Evolutionary conservation across 1,284 basidiomycete species (phyloP).

Genomic region (Cerrena zonata): DNA sequence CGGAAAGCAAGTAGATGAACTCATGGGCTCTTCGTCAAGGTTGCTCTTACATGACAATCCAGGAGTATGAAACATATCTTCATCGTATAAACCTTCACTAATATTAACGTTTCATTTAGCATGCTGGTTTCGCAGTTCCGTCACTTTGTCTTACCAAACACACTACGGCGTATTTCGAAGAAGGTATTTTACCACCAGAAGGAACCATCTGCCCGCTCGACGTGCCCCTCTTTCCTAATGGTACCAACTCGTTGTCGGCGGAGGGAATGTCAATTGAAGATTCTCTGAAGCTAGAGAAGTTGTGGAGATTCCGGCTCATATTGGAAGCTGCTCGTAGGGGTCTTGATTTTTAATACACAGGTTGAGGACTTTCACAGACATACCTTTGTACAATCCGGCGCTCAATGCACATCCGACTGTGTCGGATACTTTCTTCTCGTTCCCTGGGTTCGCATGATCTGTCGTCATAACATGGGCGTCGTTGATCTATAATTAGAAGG

Average conservation of each 20-base stretch:
- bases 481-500: too few species aligned
- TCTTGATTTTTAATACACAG: background rate
- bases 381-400: too few species aligned
- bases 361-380: too few species aligned
- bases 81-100: background rate
- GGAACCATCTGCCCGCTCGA: constrained; percentile 22
- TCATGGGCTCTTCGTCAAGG: constrained; percentile 19
- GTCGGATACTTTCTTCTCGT: too few species aligned
- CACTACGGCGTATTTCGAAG: constrained; percentile 20
- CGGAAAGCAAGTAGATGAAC: constrained; percentile 18
- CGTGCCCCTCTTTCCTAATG: constrained; percentile 17
- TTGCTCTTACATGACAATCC: constrained; percentile 24
- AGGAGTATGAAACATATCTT: constrained; percentile 18
- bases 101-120: constrained; percentile 11
- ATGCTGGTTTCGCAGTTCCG: constrained; percentile 19
- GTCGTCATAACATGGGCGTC: too few species aligned
- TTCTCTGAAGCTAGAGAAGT: too few species aligned
- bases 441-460: too few species aligned
- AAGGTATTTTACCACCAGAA: constrained; percentile 24
- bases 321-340: background rate
- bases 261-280: too few species aligned
- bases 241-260: background rate
- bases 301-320: too few species aligned
- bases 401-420: too few species aligned
- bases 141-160: constrained; percentile 19